Evolutionary conservation across 106 monocot genomes (phyloP).

Genomic region (Phalaenopsis equestris): DNA sequence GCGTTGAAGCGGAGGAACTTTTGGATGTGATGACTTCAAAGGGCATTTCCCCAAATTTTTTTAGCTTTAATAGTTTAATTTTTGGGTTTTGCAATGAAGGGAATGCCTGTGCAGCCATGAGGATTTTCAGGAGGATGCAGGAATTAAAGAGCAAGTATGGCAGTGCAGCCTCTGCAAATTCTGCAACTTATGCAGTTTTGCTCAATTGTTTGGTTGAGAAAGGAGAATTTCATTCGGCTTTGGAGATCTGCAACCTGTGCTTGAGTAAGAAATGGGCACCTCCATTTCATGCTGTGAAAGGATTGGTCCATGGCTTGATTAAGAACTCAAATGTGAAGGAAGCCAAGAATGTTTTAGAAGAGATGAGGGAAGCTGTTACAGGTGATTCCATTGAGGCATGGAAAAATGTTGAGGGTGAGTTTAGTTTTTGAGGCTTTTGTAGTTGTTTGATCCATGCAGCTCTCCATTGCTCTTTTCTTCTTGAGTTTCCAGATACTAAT

Average conservation of each 20-base stretch:
- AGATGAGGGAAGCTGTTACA: slow-evolving; percentile 36
- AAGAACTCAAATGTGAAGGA: slow-evolving; percentile 26
- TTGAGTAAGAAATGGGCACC: slow-evolving; percentile 52
- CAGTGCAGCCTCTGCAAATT: slow-evolving; percentile 22
- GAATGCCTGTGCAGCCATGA: slow-evolving; percentile 31
- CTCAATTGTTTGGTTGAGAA: slow-evolving; percentile 51
- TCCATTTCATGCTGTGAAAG: slow-evolving; percentile 43
- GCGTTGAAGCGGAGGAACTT: slow-evolving; percentile 46
- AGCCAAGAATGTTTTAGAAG: slow-evolving; percentile 29
- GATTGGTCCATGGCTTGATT: slow-evolving; percentile 47
- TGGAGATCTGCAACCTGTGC: slow-evolving; percentile 53
- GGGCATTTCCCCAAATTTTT: slow-evolving; percentile 30
- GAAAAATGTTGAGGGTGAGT: slow-evolving; percentile 48
- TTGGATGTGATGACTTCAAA: slow-evolving; percentile 54
- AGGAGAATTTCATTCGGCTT: slow-evolving; percentile 22
- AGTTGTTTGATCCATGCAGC: no score
- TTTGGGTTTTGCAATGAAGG: slow-evolving; percentile 54
- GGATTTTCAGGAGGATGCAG: slow-evolving; percentile 37
- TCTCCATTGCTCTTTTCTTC: no score
- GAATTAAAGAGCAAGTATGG: slow-evolving; percentile 12
- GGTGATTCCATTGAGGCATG: slow-evolving; percentile 51
- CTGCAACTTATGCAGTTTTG: slow-evolving; percentile 36
- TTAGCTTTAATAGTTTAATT: slow-evolving; percentile 45
- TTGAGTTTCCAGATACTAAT: no score
- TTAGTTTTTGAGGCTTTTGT: slow-evolving; percentile 21